A percentile compares a stretch with the other conserved stretches of the same genome.
Conservation (phyloP, 257 asterid species). For the Oldenlandia corymbosa region DNA sequence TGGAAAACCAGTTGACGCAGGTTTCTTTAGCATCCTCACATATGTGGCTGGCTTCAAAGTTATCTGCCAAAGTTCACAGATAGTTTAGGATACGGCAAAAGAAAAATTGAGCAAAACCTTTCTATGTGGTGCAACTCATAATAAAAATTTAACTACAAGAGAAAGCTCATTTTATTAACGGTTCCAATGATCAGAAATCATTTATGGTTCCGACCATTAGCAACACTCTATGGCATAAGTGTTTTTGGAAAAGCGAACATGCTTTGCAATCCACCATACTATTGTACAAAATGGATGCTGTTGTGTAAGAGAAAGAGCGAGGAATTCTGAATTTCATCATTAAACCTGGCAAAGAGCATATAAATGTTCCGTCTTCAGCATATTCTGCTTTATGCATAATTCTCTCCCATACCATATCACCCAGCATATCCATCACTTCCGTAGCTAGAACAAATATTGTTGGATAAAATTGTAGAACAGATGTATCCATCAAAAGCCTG, state of each 20-base stretch:
- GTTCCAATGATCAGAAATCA: not conserved
- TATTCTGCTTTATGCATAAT: slow-evolving; percentile 55
- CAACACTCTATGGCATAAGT: not conserved
- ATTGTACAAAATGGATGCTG: not conserved
- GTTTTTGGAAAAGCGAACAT: not conserved
- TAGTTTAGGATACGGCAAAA: slow-evolving; percentile 2
- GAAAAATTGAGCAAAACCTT: not conserved
- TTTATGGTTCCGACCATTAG: not conserved
- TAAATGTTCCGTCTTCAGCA: slow-evolving; percentile 45
- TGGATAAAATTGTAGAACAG: slow-evolving; percentile 68
- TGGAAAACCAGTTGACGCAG: slow-evolving; percentile 86
- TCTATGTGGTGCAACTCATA: not conserved
- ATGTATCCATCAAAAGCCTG: slow-evolving; percentile 72
- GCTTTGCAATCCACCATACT: not conserved
- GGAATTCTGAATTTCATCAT: slow-evolving; percentile 9
- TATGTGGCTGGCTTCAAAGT: slow-evolving; percentile 46
- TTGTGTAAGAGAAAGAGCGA: slow-evolving; percentile 1
- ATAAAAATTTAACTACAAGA: not conserved
- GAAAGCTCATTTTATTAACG: not conserved
- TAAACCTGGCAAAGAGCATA: slow-evolving; percentile 57
- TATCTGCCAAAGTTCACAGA: slow-evolving; percentile 40
- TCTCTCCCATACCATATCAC: slow-evolving; percentile 81
- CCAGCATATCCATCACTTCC: slow-evolving; percentile 80
- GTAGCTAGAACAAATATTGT: slow-evolving; percentile 72
- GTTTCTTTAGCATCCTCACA: slow-evolving; percentile 82